phyloP scores from a whole-genome alignment of 2,329 filamentous ascomycete genomes.

The Bipolaris gigantea region DNA sequence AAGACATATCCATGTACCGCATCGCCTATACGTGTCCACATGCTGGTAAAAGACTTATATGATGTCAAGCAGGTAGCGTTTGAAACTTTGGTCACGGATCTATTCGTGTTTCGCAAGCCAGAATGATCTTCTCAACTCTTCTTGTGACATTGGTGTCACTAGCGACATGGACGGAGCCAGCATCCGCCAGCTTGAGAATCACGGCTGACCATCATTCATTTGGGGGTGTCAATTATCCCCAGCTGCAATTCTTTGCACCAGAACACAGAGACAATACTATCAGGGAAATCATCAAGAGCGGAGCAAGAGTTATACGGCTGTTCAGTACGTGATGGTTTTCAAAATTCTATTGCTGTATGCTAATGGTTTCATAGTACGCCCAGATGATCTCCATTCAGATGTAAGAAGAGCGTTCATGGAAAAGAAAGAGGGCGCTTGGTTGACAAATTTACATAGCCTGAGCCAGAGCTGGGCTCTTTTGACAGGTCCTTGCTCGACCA shows the following conservation, averaged over 20 bases:
- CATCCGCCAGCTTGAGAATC: conserved; percentile 29
- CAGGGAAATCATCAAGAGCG: conserved; percentile 31
- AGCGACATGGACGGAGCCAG: conserved; percentile 14
- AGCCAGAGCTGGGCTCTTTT: conserved; percentile 35
- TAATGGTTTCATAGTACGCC: conserved; percentile 22
- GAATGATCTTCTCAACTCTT: conserved; percentile 29
- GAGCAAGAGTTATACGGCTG: conserved; percentile 38
- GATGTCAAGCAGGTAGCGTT: conserved; percentile 3
- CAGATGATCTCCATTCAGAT: conserved; percentile 34
- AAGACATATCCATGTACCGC: conserved; percentile 30
- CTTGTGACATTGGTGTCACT: conserved; percentile 24
- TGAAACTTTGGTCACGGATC: conserved; percentile 1
- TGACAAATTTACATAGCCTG: conserved; percentile 23
- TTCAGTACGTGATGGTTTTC: conserved; percentile 31
- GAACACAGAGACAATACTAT: conserved; percentile 35
- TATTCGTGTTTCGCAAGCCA: conserved; percentile 11
- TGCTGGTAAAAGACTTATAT: conserved; percentile 27
- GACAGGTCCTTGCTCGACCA: conserved; percentile 39
- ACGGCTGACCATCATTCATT: conserved; percentile 38
- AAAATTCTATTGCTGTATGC: too few species aligned
- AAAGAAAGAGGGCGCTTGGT: background rate
- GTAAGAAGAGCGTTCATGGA: conserved; percentile 13
- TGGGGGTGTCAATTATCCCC: conserved; percentile 41
- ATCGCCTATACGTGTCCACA: conserved; percentile 41
- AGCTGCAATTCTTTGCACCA: conserved; percentile 36